Base-by-base conservation (phyloP, 805 yeast genomes). In the Monosporozyma siamensis region DNA sequence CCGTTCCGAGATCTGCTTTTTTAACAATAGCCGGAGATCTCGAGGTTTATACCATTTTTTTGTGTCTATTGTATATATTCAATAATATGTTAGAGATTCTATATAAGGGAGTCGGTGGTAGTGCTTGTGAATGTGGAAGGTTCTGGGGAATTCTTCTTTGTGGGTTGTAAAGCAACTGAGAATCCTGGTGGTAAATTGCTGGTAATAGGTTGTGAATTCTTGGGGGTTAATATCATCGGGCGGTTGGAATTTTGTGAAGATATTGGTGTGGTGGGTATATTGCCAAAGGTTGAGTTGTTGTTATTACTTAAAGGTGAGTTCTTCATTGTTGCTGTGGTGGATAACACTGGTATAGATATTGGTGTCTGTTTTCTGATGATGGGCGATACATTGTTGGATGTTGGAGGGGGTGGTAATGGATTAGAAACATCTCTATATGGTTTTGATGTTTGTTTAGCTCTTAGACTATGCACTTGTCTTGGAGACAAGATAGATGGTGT, bases 161-260 rank as follows among this genome's bases (percentile, higher is more conserved):
- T 61, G 27, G 60, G 70, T 39, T 54, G 70, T 24, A 67, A 45
- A 6, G 66, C 50, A 25, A 61, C 56, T 1, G 69, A 65, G 41
- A 69, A 68, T 5, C 74, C 72, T 2, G 72, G 74, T 15, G 73
- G 73, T 7, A 65, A 50, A 23, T 41, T 34, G 17, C 41, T 36
- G 26, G 38, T 24, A 9, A 25, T 24, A 34, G 7, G 1, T 24
- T 21, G 29, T 15, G 8, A 26, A 14, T 14, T 38, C n/a, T 41
- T 34, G n/a, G 30, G 32, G 10, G 42, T 22, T 4, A 39, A 34
- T 4, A 29, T 8, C 27, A 37, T 21, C n/a, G n/a, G n/a, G 24
- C 25, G 27, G 21, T 11, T 6, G 9, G 10, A 2, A 34, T 29
- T 14, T 12, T 20, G 24, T 30, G 25, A 23, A n/a, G 22, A 14